Base-by-base conservation (phyloP, 345 rosid species). In the Geranium rotundifolium region DNA sequence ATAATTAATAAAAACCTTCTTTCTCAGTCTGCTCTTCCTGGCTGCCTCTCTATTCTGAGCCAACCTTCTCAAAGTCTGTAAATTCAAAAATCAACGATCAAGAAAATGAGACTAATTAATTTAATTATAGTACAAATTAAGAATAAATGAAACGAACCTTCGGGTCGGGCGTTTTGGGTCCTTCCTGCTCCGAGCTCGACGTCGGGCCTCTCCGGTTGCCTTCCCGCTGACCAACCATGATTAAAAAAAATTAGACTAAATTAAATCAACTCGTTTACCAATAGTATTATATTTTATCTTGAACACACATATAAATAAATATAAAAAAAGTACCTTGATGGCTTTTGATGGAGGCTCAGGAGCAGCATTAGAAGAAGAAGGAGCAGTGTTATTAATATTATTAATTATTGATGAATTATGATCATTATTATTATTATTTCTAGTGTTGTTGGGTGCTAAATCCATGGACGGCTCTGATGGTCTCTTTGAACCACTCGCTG, bases 11-110 rank as follows among this genome's bases (percentile, higher is more conserved):
- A 31, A 2, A 7, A 37, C 85, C 76, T 81, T 81, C 72, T 81
- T 81, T 57, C 85, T 64, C 1, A 81, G 76, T 62, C 85, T 73
- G 72, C 85, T 81, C 64, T 81, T 81, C 75, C 82, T 77, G 15
- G 85, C 85, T 58, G 85, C 85, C 59, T 81, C 85, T 69, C 85
- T 73, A 77, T 81, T 81, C 72, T 81, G 85, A 60, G 85, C 85
- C 54, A 81, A 78, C 58, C 85, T 78, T 57, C 85, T 75, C 62
- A 77, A 39, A 50, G 80, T 81, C 85, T 81, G 66, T 54, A 49
- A 14, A 12, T 41, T 41, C 12, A 4, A 41, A 12, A 9, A 41
- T 1, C 50, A 6, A 41, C n/a, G n/a, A n/a, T n/a, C n/a, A n/a
- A n/a, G n/a, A n/a, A n/a, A n/a, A n/a, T n/a, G n/a, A n/a, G n/a